Evolutionary conservation across 257 asterid genomes (phyloP).

Genomic region (Catharanthus roseus): DNA sequence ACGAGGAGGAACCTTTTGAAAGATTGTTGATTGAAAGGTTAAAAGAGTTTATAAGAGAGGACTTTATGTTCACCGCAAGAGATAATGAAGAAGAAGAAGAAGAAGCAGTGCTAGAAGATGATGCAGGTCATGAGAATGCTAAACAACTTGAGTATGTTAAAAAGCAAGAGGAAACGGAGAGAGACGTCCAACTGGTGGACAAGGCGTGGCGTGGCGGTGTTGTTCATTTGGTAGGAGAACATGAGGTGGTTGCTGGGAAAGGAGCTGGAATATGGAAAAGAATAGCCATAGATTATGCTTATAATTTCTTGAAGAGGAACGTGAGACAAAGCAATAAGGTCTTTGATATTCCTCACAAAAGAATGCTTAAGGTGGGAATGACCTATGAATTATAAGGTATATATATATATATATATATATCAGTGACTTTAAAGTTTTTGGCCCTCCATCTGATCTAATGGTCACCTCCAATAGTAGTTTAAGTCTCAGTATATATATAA

Average conservation of each 20-base stretch:
- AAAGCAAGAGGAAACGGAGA: conserved; percentile 3
- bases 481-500: no score
- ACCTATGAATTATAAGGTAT: conserved; percentile 29
- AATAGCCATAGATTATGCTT: conserved; percentile 46
- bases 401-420: no score
- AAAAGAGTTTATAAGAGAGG: conserved; percentile 27
- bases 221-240: conserved; percentile 62
- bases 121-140: not conserved
- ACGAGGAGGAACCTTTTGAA: conserved; percentile 40
- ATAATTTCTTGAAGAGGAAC: conserved; percentile 47
- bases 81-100: conserved; percentile 6
- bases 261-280: conserved; percentile 40
- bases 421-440: no score
- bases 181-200: conserved; percentile 34
- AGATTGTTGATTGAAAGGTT: conserved; percentile 31
- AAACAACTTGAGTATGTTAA: not conserved
- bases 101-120: not conserved
- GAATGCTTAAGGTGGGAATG: conserved; percentile 72
- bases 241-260: conserved; percentile 49
- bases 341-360: conserved; percentile 51
- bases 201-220: conserved; percentile 38
- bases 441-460: not conserved
- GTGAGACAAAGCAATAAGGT: conserved; percentile 44
- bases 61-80: conserved; percentile 1
- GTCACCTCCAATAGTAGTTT: no score